Percentiles rank a stretch among this genome's conserved stretches.
Evolutionary conservation across 768 basidiomycete genomes (phyloP).

Genomic region (Russula sp.): DNA sequence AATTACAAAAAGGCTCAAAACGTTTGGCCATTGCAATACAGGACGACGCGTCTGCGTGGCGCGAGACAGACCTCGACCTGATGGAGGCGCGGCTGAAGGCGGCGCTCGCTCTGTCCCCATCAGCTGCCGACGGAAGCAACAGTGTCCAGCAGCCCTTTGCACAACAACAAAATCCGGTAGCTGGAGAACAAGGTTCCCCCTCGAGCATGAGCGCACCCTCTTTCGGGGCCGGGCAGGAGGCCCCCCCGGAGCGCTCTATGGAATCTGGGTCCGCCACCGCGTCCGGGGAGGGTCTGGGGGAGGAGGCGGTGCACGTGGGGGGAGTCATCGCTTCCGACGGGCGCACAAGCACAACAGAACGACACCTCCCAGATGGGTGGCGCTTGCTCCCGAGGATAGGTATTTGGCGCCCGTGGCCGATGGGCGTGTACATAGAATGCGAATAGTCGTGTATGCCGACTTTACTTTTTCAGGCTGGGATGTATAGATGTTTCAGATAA

Average conservation of each 20-base stretch:
- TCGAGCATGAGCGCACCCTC: background rate
- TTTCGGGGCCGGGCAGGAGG: background rate
- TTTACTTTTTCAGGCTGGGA: too few relatives aligned
- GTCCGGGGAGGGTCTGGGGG: background rate
- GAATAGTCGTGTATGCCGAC: background rate
- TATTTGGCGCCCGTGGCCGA: constrained; percentile 61
- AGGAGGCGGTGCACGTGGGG: background rate
- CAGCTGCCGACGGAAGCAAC: too few relatives aligned
- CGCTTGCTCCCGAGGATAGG: constrained; percentile 37
- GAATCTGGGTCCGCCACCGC: background rate
- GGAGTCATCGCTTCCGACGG: background rate
- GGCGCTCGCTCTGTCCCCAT: background rate
- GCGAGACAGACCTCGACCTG: constrained; percentile 40
- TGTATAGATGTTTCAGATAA: background rate
- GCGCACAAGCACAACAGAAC: background rate
- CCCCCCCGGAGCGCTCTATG: background rate
- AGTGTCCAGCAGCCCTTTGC: too few relatives aligned
- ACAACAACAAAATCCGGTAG: too few relatives aligned
- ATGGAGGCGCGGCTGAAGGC: constrained; percentile 37
- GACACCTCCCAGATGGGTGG: constrained; percentile 46
- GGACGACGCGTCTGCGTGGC: constrained; percentile 34
- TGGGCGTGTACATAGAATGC: constrained; percentile 46
- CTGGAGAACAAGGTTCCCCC: too few relatives aligned
- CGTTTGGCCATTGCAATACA: background rate
- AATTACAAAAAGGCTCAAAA: background rate